Base-by-base conservation (phyloP, 202 grass and related monocot species). In the Musa balbisiana region DNA sequence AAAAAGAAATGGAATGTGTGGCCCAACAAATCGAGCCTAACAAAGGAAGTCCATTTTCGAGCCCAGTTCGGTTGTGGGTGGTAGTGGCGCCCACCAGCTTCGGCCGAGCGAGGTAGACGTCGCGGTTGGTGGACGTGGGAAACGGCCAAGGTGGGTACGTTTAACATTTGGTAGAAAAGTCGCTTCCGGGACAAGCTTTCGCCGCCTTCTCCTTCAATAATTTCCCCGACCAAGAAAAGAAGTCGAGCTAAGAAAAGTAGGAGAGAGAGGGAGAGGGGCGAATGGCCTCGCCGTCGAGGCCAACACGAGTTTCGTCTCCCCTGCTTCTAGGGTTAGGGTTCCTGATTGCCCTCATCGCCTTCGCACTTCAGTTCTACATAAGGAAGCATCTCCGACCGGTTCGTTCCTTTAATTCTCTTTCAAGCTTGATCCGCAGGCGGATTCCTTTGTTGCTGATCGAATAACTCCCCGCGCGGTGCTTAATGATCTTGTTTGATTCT, bases 331-430 rank as follows among this genome's bases (percentile, higher is more conserved):
- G 67, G 29, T 70, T 70, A n/a, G 67, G 15, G 33, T 9, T 70
- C 5, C 16, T 70, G 33, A 19, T 70, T 19, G 67, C 15, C 43
- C 67, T 70, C 15, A 50, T 20, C 8, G 67, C 67, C 67, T 70
- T 70, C 24, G 67, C 67, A 9, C 29, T 70, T 16, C 33, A 70
- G 20, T 20, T 70, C 17, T 70, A 15, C 67, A 19, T 50, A 0
- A 70, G 67, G 67, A 70, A 50, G 17, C 9, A 50, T 70, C 67
- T 51, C 67, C 43, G 33, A 20, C 29, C 15, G 67, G 67, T 70
- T 51, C 67, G 43, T 70, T 17, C 19, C 5, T 69, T 20, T 21
- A 11, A 14, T 70, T 49, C 26, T 69, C 12, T 49, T 69, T 69
- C 5, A 14, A 69, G 26, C 66, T 49, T 49, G 14, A 16, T 50